A percentile compares a stretch with the other conserved stretches of the same genome.
phyloP scores from a whole-genome alignment of 805 yeast species.

The Barnettozyma populi region DNA sequence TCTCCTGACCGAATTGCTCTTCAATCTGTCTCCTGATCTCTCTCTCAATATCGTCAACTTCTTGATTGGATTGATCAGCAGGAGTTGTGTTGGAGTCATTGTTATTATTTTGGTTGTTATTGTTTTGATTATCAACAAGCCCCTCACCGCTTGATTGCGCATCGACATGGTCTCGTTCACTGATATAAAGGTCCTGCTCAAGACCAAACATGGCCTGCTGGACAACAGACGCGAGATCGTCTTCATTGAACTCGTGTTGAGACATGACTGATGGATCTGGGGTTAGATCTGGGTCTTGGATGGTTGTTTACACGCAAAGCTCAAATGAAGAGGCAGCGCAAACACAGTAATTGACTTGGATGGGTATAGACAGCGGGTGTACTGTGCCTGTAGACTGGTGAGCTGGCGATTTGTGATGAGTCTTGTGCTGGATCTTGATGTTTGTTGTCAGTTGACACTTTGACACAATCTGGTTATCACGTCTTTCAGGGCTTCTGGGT shows the following conservation, averaged over 20 bases:
- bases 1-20: constrained; percentile 14
- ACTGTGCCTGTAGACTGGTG: neutral
- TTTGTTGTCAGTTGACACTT: constrained; percentile 1
- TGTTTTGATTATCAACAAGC: neutral
- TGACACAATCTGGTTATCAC: constrained; percentile 7
- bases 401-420: neutral
- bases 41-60: constrained; percentile 18
- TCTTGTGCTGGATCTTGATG: neutral
- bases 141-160: neutral
- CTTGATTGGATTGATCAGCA: neutral
- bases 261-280: constrained; percentile 3
- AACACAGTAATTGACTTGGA: neutral
- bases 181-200: constrained; percentile 8
- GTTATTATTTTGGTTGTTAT: constrained; percentile 4
- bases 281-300: neutral
- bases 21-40: constrained; percentile 24
- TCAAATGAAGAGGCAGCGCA: neutral
- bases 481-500: constrained; percentile 5
- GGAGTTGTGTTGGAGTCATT: neutral
- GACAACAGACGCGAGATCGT: constrained; percentile 34
- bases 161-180: neutral
- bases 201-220: constrained; percentile 33
- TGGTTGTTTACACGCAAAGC: neutral
- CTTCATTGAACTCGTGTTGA: constrained; percentile 19
- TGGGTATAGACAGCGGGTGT: neutral